Evolutionary conservation across 1,139 yeast species (phyloP).

Genomic region (Geotrichum bryndzae): DNA sequence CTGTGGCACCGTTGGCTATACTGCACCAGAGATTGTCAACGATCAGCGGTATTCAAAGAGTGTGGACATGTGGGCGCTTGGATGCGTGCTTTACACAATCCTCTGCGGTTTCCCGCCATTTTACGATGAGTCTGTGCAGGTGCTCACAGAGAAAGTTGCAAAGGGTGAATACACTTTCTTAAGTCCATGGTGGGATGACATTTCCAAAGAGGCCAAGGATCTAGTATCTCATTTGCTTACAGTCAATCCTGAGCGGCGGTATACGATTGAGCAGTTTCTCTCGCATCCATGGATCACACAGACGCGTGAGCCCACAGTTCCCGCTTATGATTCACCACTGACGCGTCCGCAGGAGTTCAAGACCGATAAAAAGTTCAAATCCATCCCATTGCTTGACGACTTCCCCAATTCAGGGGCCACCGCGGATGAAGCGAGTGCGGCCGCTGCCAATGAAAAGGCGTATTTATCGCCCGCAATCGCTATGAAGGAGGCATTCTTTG

Average conservation of each 20-base stretch:
- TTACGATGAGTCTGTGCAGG: constrained; percentile 79
- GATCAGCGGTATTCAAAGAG: constrained; percentile 81
- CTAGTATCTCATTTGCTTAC: constrained; percentile 72
- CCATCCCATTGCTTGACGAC: constrained; percentile 7
- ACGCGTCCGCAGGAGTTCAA: not conserved
- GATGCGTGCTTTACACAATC: constrained; percentile 84
- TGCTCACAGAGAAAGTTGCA: constrained; percentile 73
- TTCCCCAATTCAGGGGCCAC: not conserved
- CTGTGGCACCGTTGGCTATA: constrained; percentile 85
- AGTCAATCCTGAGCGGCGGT: constrained; percentile 73
- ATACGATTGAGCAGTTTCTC: constrained; percentile 70
- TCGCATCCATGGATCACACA: constrained; percentile 75
- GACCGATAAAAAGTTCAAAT: not conserved
- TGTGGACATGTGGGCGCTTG: constrained; percentile 95
- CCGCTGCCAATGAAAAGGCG: not conserved
- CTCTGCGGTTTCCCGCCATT: constrained; percentile 96
- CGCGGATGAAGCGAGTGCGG: not conserved
- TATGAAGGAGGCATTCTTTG: constrained; percentile 28
- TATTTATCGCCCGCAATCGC: constrained; percentile 25
- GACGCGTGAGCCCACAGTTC: constrained; percentile 24
- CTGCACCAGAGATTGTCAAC: constrained; percentile 90
- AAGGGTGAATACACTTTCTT: constrained; percentile 77
- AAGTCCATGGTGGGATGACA: constrained; percentile 97
- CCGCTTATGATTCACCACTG: constrained; percentile 12
- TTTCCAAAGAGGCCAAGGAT: constrained; percentile 68